phyloP scores from a whole-genome alignment of 345 rosid genomes.

The Erodium maritimum region DNA sequence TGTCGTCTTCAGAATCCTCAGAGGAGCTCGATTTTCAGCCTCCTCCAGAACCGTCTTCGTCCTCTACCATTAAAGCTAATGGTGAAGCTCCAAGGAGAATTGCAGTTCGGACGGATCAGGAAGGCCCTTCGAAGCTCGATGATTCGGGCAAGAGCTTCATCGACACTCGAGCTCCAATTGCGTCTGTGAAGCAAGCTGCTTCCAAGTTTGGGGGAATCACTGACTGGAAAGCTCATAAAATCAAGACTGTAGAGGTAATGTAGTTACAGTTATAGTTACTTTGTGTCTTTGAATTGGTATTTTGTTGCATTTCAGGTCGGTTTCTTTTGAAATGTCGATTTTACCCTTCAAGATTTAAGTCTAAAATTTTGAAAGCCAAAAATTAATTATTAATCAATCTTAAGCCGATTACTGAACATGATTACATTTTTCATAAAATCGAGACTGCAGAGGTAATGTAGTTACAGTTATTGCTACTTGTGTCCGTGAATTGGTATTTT shows the following conservation, averaged over 20 bases:
- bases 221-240: constrained; percentile 91
- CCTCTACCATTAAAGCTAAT: constrained; percentile 9
- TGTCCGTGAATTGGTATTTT: too few relatives aligned
- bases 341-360: too few relatives aligned
- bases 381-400: too few relatives aligned
- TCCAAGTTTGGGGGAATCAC: constrained; percentile 91
- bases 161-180: constrained; percentile 84
- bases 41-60: constrained; percentile 22
- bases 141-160: constrained; percentile 55
- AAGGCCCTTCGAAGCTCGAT: background rate
- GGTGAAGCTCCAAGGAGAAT: constrained; percentile 13
- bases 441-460: constrained; percentile 64
- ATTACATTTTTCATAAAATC: constrained; percentile 57
- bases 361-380: too few relatives aligned
- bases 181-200: constrained; percentile 90
- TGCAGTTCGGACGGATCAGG: constrained; percentile 8
- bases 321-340: too few relatives aligned
- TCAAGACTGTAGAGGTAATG: constrained; percentile 71
- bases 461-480: too few relatives aligned
- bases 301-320: too few relatives aligned
- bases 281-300: too few relatives aligned
- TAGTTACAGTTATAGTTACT: too few relatives aligned
- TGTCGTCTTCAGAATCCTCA: too few relatives aligned
- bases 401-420: too few relatives aligned
- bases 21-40: too few relatives aligned